Base-by-base conservation (phyloP, 2,329 filamentous ascomycete genomes). In the Colletotrichum kahawae region DNA sequence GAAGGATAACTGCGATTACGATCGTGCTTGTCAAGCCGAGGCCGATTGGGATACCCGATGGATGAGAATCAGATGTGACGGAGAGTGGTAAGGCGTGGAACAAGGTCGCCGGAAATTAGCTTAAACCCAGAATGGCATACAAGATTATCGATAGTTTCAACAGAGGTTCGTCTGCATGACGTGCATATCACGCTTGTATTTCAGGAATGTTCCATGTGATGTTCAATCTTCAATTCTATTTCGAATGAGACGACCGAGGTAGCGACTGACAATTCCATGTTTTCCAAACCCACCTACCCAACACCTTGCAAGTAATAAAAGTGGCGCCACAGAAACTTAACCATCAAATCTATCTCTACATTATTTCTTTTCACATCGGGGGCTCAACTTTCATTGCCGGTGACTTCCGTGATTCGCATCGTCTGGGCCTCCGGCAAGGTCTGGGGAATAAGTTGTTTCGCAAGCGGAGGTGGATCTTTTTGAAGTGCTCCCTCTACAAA, bases 381-480 rank as follows among this genome's bases (percentile, higher is more conserved):
- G 43, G 43, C 43, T 51, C 43, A 51, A 51, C 43, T n/a, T 51
- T 51, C 43, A 51, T 51, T 51, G 43, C n/a, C 43, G 43, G 43
- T 24, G 43, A 51, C n/a, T 51, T 51, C 43, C 43, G 43, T 7
- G 43, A 24, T 51, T 51, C 43, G 43, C 43, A 51, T 51, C 43
- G 66, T 34, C 70, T 48, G 12, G 66, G 48, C 14, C 56, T 33
- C 14, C 70, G 66, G 57, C 66, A 70, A 4, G 65, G 70, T 14
- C 38, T 51, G 14, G 70, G 70, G 33, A 72, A 72, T 3, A 72
- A 38, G 7, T 72, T 72, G 24, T 72, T 69, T 24, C 70, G 56
- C 56, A 72, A 12, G 1, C 56, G 21, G 8, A 63, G 33, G 21
- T 72, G 62, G 8, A 72, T 70, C n/a, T 72, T 71, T 4, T 62